Base-by-base conservation (phyloP, 345 rosid genomes). In the Salix suchowensis region DNA sequence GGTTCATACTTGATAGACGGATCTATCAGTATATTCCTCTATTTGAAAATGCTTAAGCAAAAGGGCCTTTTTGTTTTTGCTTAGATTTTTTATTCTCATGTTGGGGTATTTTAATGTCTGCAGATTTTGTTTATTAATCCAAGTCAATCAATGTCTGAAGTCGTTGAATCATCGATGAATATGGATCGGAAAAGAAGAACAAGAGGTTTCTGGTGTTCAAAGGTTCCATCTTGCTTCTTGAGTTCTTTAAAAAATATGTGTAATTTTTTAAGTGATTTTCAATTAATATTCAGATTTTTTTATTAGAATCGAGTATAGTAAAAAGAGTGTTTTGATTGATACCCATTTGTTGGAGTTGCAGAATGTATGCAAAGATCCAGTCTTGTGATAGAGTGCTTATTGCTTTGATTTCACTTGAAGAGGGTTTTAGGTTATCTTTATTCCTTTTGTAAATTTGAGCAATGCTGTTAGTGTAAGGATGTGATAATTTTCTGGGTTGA, bases 401-500 rank as follows among this genome's bases (percentile, higher is more conserved):
- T 77, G 12, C 70, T 77, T 70, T 77, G 42, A 42, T 69, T 76
- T 55, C 39, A 60, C 61, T 70, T 70, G 62, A 48, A 77, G 15
- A 52, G 67, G 54, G 55, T 60, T 69, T 48, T 44, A 70, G 67
- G 26, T 75, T 5, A 23, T 54, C 26, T 65, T 74, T n/a, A 1
- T 67, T 40, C 44, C 44, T 40, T 28, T 64, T 74, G 52, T 39
- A 23, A 23, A 42, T 44, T 40, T 4, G 76, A 42, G 60, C 34
- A 16, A 23, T 75, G 19, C 13, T 24, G 8, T 28, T 50, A 48
- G 65, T 48, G 12, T 36, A 52, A 65, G 39, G 30, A 75, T 75
- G 72, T 16, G 67, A 44, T 23, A 21, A 50, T 30, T 24, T 36
- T 64, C 54, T 9, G n/a, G 30, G 48, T 30, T 66, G 48, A 50